Conservation (phyloP, 305 asterid genomes). For the Fraxinus sp. region DNA sequence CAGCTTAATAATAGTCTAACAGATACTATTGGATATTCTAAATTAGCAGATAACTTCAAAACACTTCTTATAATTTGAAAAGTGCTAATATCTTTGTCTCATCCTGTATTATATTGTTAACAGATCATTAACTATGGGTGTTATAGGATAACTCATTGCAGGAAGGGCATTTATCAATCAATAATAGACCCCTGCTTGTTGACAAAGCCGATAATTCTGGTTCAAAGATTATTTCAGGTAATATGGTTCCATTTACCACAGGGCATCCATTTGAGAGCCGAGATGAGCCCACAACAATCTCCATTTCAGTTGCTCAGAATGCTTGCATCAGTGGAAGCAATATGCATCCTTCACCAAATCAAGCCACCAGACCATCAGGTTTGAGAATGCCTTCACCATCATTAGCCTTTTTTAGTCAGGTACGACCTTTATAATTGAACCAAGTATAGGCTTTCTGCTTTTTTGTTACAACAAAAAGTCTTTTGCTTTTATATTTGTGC, state of each 20-base stretch:
- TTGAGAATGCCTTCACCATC: slow-evolving; percentile 97
- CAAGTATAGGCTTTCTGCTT: slow-evolving; percentile 17
- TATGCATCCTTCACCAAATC: slow-evolving; percentile 39
- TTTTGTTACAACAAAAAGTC: slow-evolving; percentile 9
- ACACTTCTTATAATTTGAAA: slow-evolving; percentile 21
- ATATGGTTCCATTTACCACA: slow-evolving; percentile 30
- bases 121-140: slow-evolving; percentile 19
- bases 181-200: slow-evolving; percentile 27
- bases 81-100: slow-evolving; percentile 3
- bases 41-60: slow-evolving; percentile 13
- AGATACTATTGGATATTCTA: neutral
- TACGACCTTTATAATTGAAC: slow-evolving; percentile 33
- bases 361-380: slow-evolving; percentile 65
- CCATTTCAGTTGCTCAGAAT: slow-evolving; percentile 34
- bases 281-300: slow-evolving; percentile 29
- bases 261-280: slow-evolving; percentile 37
- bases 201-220: slow-evolving; percentile 35
- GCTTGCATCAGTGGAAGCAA: slow-evolving; percentile 35
- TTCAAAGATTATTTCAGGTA: slow-evolving; percentile 38
- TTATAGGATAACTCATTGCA: slow-evolving; percentile 50
- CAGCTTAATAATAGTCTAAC: slow-evolving; percentile 17
- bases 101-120: slow-evolving; percentile 15
- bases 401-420: slow-evolving; percentile 85
- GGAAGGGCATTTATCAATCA: slow-evolving; percentile 38
- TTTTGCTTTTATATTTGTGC: slow-evolving; percentile 17